A percentile compares a stretch with the other conserved stretches of the same genome.
phyloP scores from a whole-genome alignment of 169 alveolate genomes.

The Plasmodium gaboni region DNA sequence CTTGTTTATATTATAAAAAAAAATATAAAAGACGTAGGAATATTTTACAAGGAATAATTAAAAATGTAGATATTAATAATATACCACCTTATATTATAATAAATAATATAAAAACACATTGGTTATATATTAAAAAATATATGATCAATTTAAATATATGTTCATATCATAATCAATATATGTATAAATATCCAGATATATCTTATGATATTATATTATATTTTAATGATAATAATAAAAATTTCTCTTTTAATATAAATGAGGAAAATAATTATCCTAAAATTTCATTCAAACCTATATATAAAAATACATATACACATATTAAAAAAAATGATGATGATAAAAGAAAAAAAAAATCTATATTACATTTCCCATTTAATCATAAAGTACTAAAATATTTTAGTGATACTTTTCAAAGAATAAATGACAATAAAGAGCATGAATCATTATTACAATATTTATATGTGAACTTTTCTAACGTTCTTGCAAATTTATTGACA shows the following conservation, averaged over 20 bases:
- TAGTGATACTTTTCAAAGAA: slow-evolving; percentile 18
- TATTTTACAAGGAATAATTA: slow-evolving; percentile 17
- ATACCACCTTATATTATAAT: slow-evolving; percentile 49
- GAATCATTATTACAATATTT: slow-evolving; percentile 1
- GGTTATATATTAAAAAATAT: slow-evolving; percentile 43
- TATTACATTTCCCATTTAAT: slow-evolving; percentile 61
- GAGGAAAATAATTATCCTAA: neutral
- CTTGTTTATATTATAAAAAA: neutral
- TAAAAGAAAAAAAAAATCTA: slow-evolving; percentile 5
- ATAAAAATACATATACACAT: neutral
- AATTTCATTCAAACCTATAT: slow-evolving; percentile 19
- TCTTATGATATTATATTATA: slow-evolving; percentile 26
- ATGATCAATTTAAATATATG: slow-evolving; percentile 34
- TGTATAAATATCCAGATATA: slow-evolving; percentile 30
- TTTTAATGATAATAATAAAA: slow-evolving; percentile 8
- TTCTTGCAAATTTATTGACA: slow-evolving; percentile 8
- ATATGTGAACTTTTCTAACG: slow-evolving; percentile 27
- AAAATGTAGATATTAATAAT: slow-evolving; percentile 16
- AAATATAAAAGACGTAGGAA: slow-evolving; percentile 24
- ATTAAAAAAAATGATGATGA: neutral
- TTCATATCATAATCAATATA: slow-evolving; percentile 23
- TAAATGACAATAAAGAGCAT: slow-evolving; percentile 1
- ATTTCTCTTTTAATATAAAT: neutral
- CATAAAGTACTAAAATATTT: slow-evolving; percentile 53
- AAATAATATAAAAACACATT: slow-evolving; percentile 31